Conservation (phyloP, 805 yeast genomes). For the Wickerhamiella azyma region DNA sequence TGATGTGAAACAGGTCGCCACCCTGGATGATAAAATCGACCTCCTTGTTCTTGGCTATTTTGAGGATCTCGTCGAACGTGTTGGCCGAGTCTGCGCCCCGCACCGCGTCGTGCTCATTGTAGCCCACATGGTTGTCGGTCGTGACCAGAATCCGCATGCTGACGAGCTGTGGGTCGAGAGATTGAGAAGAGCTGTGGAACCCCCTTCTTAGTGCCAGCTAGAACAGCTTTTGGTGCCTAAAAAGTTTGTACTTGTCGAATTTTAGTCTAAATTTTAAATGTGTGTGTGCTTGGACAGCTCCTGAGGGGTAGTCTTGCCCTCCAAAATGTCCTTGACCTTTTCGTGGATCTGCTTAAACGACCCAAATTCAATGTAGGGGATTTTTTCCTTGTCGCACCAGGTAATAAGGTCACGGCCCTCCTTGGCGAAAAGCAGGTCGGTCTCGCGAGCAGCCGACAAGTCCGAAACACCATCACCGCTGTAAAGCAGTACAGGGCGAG, state of each 20-base stretch:
- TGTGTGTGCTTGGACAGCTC: conserved; percentile 7
- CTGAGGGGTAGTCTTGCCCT: conserved; percentile 25
- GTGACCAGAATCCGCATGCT: conserved; percentile 61
- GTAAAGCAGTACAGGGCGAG: conserved; percentile 63
- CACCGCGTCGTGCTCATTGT: conserved; percentile 75
- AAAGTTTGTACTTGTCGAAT: no score
- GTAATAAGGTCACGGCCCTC: conserved; percentile 79
- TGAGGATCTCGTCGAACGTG: conserved; percentile 74
- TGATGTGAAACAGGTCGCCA: conserved; percentile 86
- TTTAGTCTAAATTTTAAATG: neutral
- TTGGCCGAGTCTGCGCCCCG: conserved; percentile 82
- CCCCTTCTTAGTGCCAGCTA: no score
- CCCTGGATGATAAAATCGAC: conserved; percentile 81
- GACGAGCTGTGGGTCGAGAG: neutral
- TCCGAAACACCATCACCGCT: conserved; percentile 98
- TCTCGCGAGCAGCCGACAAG: conserved; percentile 86
- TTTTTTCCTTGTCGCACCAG: conserved; percentile 64
- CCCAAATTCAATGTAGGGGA: conserved; percentile 76
- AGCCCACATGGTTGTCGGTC: conserved; percentile 95
- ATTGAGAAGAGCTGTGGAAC: no score
- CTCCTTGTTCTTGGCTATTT: conserved; percentile 50
- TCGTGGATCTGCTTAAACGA: conserved; percentile 59
- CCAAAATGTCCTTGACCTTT: conserved; percentile 43
- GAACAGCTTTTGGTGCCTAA: no score
- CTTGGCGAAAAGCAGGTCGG: conserved; percentile 86